phyloP scores from a whole-genome alignment of 352 stramenopile genomes.

The Phytophthora meadii region DNA sequence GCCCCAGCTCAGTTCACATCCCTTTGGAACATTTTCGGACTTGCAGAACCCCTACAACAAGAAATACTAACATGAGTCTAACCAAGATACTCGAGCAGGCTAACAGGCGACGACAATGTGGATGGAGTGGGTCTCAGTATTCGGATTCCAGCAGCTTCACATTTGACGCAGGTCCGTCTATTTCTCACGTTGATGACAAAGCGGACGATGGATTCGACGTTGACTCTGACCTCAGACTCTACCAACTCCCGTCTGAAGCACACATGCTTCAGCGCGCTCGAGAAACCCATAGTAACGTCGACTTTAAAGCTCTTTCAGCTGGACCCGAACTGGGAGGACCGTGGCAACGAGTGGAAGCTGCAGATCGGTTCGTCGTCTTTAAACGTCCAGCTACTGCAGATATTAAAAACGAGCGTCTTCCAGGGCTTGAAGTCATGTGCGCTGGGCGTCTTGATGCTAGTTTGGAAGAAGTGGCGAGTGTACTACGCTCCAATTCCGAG shows the following conservation, averaged over 20 bases:
- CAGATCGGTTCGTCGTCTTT: constrained; percentile 18
- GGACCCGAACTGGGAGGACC: constrained; percentile 16
- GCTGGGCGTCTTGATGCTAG: constrained; percentile 21
- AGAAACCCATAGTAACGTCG: constrained; percentile 7
- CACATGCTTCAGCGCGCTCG: constrained; percentile 24
- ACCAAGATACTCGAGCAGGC: neutral
- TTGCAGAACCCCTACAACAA: too few relatives aligned
- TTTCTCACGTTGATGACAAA: constrained; percentile 4
- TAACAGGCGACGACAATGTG: constrained; percentile 6
- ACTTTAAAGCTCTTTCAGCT: constrained; percentile 17
- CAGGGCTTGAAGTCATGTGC: constrained; percentile 32
- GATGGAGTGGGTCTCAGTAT: constrained; percentile 10
- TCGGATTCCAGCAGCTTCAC: constrained; percentile 8
- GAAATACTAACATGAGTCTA: neutral
- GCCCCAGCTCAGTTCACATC: too few relatives aligned
- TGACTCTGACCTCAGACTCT: constrained; percentile 1
- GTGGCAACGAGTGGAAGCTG: constrained; percentile 19
- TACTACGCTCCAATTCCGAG: constrained; percentile 18
- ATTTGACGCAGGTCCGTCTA: neutral
- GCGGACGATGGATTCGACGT: neutral
- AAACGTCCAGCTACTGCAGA: constrained; percentile 4
- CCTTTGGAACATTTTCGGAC: too few relatives aligned
- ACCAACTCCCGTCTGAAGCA: constrained; percentile 13
- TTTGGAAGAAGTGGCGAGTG: constrained; percentile 30
- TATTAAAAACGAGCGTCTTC: neutral